Evolutionary conservation across 2,329 filamentous ascomycete genomes (phyloP), one percentile per base, ranked within the genome.

Genomic region (Diaporthe citriasiana): DNA sequence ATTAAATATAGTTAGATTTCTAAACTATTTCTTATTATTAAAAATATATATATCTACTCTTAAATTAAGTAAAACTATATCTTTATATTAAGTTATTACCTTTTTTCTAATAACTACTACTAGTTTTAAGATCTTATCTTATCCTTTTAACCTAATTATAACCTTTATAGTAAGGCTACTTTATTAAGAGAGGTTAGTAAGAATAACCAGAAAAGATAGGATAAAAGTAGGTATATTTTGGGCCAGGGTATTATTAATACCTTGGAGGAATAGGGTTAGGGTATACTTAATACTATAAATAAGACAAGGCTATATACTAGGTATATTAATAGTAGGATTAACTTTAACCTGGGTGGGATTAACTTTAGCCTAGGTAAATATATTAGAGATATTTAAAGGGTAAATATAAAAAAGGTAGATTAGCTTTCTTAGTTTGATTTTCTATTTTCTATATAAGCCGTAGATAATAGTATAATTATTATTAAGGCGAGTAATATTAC

Each of bases 1-100:
- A 33, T 56, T 33, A 33, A 56, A 5, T 33, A 19, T 19, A 35
- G 7, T 56, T 22, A 56, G 6, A 12, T 56, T 56, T 35, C 3
- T 56, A 56, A 56, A 56, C 30, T n/a, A 56, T 19, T 56, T 56
- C 2, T 56, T 33, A 35, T 56, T 56, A 56, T 56, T 56, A 35
- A 56, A 56, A 35, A 56, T 56, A 56, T 56, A 56, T 8, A 56
- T 56, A 35, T 56, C 9, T 33, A 35, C 53, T 19, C 3, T n/a
- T 33, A 35, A 56, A 10, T 56, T 35, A 33, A 56, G 15, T 8
- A 56, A 19, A 10, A 56, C 35, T 22, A 5, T 35, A 35, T 56
- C 15, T 10, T 33, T 56, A 56, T 35, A 22, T 33, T 15, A 33
- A 15, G 13, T 12, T 35, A 55, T 19, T 33, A 53, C 27, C n/a